Conservation (phyloP, 129 eudicot species). For the Saposhnikovia divaricata region DNA sequence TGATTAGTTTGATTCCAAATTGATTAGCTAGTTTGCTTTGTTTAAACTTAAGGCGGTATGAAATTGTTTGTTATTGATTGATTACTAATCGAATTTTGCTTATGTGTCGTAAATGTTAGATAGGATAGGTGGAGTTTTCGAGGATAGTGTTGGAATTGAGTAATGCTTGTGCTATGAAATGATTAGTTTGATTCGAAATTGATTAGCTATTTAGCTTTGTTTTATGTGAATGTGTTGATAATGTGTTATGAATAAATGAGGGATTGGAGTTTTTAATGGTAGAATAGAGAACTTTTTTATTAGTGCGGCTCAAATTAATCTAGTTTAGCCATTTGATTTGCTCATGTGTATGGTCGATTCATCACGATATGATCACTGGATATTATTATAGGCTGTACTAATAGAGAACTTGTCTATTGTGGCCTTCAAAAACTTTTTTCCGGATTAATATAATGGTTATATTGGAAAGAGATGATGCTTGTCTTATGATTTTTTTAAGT, state of each 20-base stretch:
- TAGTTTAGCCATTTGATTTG: neutral
- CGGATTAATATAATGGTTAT: no score
- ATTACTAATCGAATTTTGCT: no score
- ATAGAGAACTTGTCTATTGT: neutral
- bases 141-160: neutral
- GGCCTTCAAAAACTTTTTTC: no score
- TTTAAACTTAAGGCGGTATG: constrained; percentile 32
- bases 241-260: neutral
- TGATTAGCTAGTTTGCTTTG: neutral
- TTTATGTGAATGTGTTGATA: neutral
- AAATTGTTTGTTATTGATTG: neutral
- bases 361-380: neutral
- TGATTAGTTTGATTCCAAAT: neutral
- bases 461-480: neutral
- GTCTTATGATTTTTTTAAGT: neutral
- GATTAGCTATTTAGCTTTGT: neutral
- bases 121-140: neutral
- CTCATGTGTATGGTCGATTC: neutral
- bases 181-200: neutral
- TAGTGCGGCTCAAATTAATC: neutral
- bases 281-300: no score
- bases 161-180: neutral
- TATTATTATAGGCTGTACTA: neutral
- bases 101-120: no score
- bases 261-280: no score